Percentiles rank a stretch among this genome's conserved stretches.
Evolutionary conservation across 208 protist species (phyloP).

Genomic region (Histomonas meleagridis): DNA sequence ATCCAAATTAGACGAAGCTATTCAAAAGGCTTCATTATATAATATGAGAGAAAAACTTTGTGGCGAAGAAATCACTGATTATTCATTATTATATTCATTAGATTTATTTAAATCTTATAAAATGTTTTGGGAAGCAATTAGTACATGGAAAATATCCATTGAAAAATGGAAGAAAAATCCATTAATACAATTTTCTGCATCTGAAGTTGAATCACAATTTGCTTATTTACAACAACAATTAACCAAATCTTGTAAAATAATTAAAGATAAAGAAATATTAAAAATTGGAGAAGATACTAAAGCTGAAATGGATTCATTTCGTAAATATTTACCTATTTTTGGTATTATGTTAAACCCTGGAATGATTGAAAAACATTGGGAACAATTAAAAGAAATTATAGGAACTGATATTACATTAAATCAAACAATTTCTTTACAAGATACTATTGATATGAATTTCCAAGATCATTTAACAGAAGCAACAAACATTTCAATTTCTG

Average conservation of each 20-base stretch:
- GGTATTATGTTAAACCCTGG: constrained; percentile 73
- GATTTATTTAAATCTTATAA: neutral
- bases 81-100: neutral
- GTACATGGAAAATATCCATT: neutral
- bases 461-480: constrained; percentile 77
- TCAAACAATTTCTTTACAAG: constrained; percentile 73
- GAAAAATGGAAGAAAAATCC: constrained; percentile 32
- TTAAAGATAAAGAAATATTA: constrained; percentile 5
- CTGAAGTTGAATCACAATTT: constrained; percentile 34
- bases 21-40: neutral
- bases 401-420: constrained; percentile 50
- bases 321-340: constrained; percentile 80
- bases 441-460: constrained; percentile 61
- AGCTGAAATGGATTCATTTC: constrained; percentile 72
- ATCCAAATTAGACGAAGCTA: constrained; percentile 2
- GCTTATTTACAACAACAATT: constrained; percentile 14
- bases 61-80: neutral
- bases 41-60: constrained; percentile 35
- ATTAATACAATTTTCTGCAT: neutral
- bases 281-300: neutral
- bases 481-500: constrained; percentile 68
- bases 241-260: neutral
- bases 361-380: constrained; percentile 57
- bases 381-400: constrained; percentile 45
- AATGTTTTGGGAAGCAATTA: constrained; percentile 31